phyloP scores from a whole-genome alignment of 2,329 filamentous ascomycete genomes.

The Periconia digitata region DNA sequence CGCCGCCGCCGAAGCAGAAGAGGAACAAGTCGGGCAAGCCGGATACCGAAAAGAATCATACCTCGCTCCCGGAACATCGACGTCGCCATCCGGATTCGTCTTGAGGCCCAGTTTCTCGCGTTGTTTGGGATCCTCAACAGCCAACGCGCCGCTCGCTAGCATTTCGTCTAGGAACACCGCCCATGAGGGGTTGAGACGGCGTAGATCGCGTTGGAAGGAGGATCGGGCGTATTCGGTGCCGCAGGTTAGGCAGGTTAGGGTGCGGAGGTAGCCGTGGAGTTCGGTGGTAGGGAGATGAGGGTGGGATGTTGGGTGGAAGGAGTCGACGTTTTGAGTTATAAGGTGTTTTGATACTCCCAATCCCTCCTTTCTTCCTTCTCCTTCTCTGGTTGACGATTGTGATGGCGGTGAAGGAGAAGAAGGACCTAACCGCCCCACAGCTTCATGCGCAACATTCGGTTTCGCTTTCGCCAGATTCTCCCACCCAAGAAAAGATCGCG shows the following conservation, averaged over 20 bases:
- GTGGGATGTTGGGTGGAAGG: constrained; percentile 80
- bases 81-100: constrained; percentile 92
- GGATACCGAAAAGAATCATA: constrained; percentile 93
- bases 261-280: constrained; percentile 86
- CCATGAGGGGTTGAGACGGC: constrained; percentile 84
- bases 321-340: constrained; percentile 72
- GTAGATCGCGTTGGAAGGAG: constrained; percentile 74
- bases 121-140: constrained; percentile 74
- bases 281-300: constrained; percentile 75
- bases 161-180: constrained; percentile 72
- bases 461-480: constrained; percentile 74
- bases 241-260: constrained; percentile 80
- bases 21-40: constrained; percentile 74
- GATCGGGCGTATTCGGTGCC: constrained; percentile 69
- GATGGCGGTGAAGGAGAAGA: background rate
- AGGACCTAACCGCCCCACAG: constrained; percentile 68
- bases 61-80: constrained; percentile 82
- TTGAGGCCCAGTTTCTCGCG: constrained; percentile 69
- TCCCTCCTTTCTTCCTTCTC: background rate
- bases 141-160: constrained; percentile 71
- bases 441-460: constrained; percentile 79
- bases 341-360: constrained; percentile 2
- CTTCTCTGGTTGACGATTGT: background rate
- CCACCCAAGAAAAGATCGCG: constrained; percentile 91
- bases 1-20: constrained; percentile 54